Conservation (phyloP, 2,329 filamentous ascomycete genomes). For the Aspergillus felis region DNA sequence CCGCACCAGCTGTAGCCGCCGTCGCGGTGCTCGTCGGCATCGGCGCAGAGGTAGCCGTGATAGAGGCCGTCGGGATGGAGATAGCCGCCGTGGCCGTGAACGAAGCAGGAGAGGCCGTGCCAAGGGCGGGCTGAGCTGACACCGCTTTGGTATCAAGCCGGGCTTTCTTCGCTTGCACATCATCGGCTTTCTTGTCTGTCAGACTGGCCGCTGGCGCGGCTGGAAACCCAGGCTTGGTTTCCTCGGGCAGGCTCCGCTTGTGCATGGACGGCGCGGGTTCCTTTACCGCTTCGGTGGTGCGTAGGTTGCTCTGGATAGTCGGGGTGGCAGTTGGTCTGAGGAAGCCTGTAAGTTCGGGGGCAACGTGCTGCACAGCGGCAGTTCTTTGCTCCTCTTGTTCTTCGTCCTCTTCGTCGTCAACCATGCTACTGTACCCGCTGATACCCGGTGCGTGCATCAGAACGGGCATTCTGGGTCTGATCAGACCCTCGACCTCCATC, state of each 20-base stretch:
- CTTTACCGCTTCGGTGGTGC: conserved; percentile 11
- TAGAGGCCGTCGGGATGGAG: conserved; percentile 5
- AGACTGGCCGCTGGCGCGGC: neutral
- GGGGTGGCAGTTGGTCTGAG: conserved; percentile 18
- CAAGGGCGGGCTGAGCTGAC: conserved; percentile 7
- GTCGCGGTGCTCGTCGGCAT: conserved; percentile 5
- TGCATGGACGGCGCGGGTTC: conserved; percentile 12
- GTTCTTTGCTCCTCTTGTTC: conserved; percentile 24
- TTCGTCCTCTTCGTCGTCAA: conserved; percentile 27
- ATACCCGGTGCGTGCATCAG: conserved; percentile 29
- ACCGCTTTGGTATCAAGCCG: conserved; percentile 23
- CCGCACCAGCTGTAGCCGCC: conserved; percentile 1
- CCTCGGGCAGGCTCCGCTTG: conserved; percentile 29
- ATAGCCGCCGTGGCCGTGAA: conserved; percentile 15
- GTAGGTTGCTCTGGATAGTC: conserved; percentile 10
- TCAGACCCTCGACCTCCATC: conserved; percentile 66
- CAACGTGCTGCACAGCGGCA: conserved; percentile 8
- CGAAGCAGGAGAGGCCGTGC: conserved; percentile 11
- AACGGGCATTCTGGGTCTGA: conserved; percentile 51
- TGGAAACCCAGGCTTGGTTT: conserved; percentile 9
- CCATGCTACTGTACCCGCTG: conserved; percentile 22
- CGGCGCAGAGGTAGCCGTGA: conserved; percentile 5
- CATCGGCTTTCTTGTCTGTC: conserved; percentile 3
- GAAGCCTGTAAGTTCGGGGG: conserved; percentile 20
- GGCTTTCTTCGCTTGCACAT: conserved; percentile 27